Base-by-base conservation (phyloP, 148 eudicot species). In the Tetragonia tetragonoides region DNA sequence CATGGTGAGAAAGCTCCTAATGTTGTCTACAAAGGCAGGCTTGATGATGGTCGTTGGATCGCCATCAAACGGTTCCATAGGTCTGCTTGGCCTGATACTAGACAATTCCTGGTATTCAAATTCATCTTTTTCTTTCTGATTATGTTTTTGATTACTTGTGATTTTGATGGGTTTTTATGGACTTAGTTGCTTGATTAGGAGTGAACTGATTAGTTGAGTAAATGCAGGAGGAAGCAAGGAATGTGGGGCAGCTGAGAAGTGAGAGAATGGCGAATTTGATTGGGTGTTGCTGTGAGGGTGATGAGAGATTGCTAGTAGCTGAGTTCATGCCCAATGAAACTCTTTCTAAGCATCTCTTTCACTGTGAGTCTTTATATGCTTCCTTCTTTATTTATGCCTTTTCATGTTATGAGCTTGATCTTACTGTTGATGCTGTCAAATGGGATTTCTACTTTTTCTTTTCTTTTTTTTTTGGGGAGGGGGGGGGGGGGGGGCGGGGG, bases 281-380 rank as follows among this genome's bases (percentile, higher is more conserved):
- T 34, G 97, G 97, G 21, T 90, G 93, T 84, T 90, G 94, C 73
- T 87, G 84, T 82, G 97, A 90, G 69, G 94, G 94, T 23, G 87
- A 85, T 81, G 97, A 92, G 82, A 89, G 97, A 76, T 87, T 92
- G 89, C 86, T 92, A 34, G 89, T 92, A 67, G 95, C 97, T 42
- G 95, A 93, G 80, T 93, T 93, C 75, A 93, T 93, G 95, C 93
- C 95, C 21, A 82, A 93, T 80, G 97, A 93, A 57, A 93, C 97
- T 64, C 90, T 93, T 74, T 91, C 97, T 4, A 90, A 88, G 85
- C 97, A 93, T 85, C 85, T 93, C 65, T 93, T 93, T 71, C 97
- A 93, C 67, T 93, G 97, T 93, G 74, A 88, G 86, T 79, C 8
- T 18, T 75, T 63, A 11, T 72, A 68, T 59, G 9, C 15, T 28